A percentile compares a stretch with the other conserved stretches of the same genome.
phyloP scores from a whole-genome alignment of 2,329 filamentous ascomycete species.

The Hypoxylon sp. region DNA sequence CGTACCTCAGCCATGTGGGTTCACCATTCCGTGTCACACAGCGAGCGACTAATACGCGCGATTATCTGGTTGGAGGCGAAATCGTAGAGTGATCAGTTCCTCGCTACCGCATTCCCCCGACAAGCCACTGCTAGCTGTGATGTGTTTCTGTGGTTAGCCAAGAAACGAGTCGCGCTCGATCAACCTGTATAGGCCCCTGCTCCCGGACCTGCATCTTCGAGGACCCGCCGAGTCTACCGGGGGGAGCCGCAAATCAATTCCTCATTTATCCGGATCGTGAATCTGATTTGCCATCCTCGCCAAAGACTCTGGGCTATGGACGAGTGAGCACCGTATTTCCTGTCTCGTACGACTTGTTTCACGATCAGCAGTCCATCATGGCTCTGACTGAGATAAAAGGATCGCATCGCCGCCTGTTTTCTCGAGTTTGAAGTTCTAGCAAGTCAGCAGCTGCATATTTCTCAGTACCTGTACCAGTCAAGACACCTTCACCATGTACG shows the following conservation, averaged over 20 bases:
- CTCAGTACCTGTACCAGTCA: slow-evolving; percentile 3
- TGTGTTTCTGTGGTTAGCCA: slow-evolving; percentile 6
- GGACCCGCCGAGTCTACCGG: slow-evolving; percentile 4
- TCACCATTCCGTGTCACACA: neutral
- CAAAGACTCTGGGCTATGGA: slow-evolving; percentile 11
- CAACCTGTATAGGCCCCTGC: neutral
- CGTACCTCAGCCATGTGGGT: slow-evolving; percentile 6
- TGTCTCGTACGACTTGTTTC: slow-evolving; percentile 14
- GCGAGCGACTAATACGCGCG: neutral
- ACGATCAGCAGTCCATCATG: neutral
- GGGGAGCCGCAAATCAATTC: slow-evolving; percentile 20
- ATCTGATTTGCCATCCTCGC: slow-evolving; percentile 19
- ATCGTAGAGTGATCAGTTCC: slow-evolving; percentile 2
- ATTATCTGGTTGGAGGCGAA: slow-evolving; percentile 3
- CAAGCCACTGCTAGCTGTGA: neutral
- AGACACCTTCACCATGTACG: slow-evolving; percentile 18
- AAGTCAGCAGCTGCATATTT: slow-evolving; percentile 10
- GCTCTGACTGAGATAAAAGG: slow-evolving; percentile 21
- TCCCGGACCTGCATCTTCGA: neutral
- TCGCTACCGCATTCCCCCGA: neutral
- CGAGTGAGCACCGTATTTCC: slow-evolving; percentile 22
- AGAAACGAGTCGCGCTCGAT: slow-evolving; percentile 7
- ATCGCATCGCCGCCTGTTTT: neutral
- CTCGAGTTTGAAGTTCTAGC: slow-evolving; percentile 5
- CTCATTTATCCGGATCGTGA: slow-evolving; percentile 21